These are phyloP conservation scores for Pichia manshurica DNA, from an alignment of 805 yeast species.

Conservation along the genomic window DNA sequence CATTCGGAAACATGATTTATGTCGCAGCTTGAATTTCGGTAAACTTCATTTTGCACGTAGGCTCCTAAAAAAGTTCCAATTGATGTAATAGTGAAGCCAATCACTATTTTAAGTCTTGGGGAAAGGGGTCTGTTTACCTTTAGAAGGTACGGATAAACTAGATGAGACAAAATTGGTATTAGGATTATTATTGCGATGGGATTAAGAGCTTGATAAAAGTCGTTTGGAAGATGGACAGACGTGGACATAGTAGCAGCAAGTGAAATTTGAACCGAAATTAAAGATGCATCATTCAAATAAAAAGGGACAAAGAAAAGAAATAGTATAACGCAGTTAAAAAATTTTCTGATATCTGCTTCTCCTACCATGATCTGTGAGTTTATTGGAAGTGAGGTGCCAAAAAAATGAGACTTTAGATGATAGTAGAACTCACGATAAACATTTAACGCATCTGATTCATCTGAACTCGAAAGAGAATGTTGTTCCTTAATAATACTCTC, in stretches of 20 bases:
- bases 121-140: slow-evolving; percentile 34
- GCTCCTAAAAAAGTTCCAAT: slow-evolving; percentile 45
- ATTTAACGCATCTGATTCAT: slow-evolving; percentile 16
- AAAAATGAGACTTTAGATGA: slow-evolving; percentile 2
- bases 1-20: slow-evolving; percentile 22
- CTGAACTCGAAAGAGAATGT: too few species aligned
- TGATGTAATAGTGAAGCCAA: slow-evolving; percentile 44
- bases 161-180: slow-evolving; percentile 44
- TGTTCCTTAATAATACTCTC: slow-evolving; percentile 5
- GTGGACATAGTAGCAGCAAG: slow-evolving; percentile 49
- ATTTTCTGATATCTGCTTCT: slow-evolving; percentile 38
- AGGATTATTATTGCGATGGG: slow-evolving; percentile 46
- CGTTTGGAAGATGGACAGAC: slow-evolving; percentile 47
- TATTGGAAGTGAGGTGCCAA: slow-evolving; percentile 1
- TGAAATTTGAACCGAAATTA: slow-evolving; percentile 42
- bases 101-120: slow-evolving; percentile 39
- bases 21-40: slow-evolving; percentile 43
- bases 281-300: slow-evolving; percentile 40
- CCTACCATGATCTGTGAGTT: slow-evolving; percentile 17
- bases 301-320: slow-evolving; percentile 38
- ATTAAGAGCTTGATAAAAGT: slow-evolving; percentile 47
- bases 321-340: slow-evolving; percentile 39
- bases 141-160: slow-evolving; percentile 42
- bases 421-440: slow-evolving; percentile 18
- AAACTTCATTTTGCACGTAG: slow-evolving; percentile 39